A percentile compares a stretch with the other conserved stretches of the same genome.
Conservation (phyloP, 306 rosid genomes). For the Mimosa pudica region DNA sequence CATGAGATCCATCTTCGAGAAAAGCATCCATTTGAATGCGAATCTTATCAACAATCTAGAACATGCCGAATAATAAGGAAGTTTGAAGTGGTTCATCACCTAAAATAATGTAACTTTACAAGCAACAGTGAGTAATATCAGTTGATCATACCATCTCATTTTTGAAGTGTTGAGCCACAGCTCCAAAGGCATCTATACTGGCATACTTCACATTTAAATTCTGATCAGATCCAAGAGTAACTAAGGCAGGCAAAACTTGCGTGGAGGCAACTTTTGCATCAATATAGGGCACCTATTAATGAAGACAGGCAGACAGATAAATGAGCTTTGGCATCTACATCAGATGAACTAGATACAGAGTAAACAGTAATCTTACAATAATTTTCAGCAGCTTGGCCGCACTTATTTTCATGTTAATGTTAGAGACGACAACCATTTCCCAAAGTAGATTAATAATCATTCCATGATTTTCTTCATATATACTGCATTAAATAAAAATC, state of each 20-base stretch:
- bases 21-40: slow-evolving; percentile 99
- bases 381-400: slow-evolving; percentile 87
- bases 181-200: slow-evolving; percentile 93
- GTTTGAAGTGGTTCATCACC: slow-evolving; percentile 32
- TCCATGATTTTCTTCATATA: slow-evolving; percentile 69
- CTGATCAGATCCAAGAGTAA: slow-evolving; percentile 93
- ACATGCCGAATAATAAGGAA: slow-evolving; percentile 38
- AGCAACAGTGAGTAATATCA: slow-evolving; percentile 34
- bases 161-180: slow-evolving; percentile 92
- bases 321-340: slow-evolving; percentile 33
- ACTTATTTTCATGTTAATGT: slow-evolving; percentile 70
- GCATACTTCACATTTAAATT: slow-evolving; percentile 91
- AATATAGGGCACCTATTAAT: slow-evolving; percentile 72
- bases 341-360: slow-evolving; percentile 39
- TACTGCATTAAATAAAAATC: slow-evolving; percentile 62
- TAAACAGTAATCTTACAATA: slow-evolving; percentile 59
- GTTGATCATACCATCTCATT: slow-evolving; percentile 68
- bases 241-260: slow-evolving; percentile 89
- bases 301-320: slow-evolving; percentile 21
- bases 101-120: slow-evolving; percentile 24
- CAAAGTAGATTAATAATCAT: slow-evolving; percentile 83
- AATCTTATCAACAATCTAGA: slow-evolving; percentile 94
- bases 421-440: slow-evolving; percentile 98
- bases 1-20: slow-evolving; percentile 98
- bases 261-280: slow-evolving; percentile 93